phyloP scores from a whole-genome alignment of 2,329 filamentous ascomycete species.

The Aspergillus fumigatiaffinis region DNA sequence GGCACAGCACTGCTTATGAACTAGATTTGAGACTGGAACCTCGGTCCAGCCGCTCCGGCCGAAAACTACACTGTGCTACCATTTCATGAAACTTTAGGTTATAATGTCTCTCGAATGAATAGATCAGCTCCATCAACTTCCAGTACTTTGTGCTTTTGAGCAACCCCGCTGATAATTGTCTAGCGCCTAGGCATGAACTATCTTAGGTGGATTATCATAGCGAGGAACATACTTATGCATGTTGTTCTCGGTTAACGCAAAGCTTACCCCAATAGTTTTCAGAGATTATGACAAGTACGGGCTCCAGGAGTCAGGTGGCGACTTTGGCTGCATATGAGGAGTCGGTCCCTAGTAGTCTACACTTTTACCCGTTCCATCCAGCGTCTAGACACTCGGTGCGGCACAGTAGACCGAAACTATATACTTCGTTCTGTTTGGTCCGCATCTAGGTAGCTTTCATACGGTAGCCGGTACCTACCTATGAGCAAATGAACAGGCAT shows the following conservation, averaged over 20 bases:
- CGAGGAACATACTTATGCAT: neutral
- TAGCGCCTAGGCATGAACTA: neutral
- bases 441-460: neutral
- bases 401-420: neutral
- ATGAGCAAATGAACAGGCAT: neutral
- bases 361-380: too few relatives aligned
- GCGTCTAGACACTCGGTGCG: neutral
- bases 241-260: neutral
- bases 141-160: neutral
- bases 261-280: neutral
- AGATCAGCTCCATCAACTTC: neutral
- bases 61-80: neutral
- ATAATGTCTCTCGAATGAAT: neutral
- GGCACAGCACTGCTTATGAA: neutral
- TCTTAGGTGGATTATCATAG: neutral
- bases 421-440: neutral
- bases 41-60: neutral
- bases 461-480: neutral
- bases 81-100: neutral
- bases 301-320: neutral
- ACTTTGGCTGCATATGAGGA: neutral
- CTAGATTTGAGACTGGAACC: neutral
- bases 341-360: neutral
- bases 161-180: neutral
- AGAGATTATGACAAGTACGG: neutral